These are phyloP conservation scores for Boletus barrowsii DNA, from an alignment of 768 basidiomycete genomes.

Conservation along the genomic window DNA sequence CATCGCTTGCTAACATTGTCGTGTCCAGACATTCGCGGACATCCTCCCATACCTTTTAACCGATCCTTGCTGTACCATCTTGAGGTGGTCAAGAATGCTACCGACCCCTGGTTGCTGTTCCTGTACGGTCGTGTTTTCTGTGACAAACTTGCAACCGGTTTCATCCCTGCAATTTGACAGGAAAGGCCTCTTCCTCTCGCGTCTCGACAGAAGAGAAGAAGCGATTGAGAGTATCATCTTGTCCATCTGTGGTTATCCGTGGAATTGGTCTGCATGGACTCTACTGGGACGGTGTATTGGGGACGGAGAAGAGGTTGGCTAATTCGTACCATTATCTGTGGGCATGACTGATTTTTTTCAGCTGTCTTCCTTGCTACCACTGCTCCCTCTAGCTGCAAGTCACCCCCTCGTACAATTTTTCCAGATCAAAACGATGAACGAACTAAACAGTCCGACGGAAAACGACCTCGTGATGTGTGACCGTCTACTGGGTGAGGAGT, in stretches of 20 bases:
- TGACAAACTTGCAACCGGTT: background rate
- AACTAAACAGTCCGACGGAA: slow-evolving; percentile 86
- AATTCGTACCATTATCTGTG: background rate
- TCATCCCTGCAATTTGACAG: slow-evolving; percentile 38
- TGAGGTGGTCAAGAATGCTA: slow-evolving; percentile 50
- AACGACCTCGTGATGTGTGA: slow-evolving; percentile 80
- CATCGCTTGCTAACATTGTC: slow-evolving; percentile 1
- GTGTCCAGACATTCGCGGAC: slow-evolving; percentile 59
- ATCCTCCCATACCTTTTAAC: slow-evolving; percentile 67
- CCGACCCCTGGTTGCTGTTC: slow-evolving; percentile 82
- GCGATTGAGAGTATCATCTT: slow-evolving; percentile 78
- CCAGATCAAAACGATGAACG: slow-evolving; percentile 85
- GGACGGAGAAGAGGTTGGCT: slow-evolving; percentile 79
- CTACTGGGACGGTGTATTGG: slow-evolving; percentile 75
- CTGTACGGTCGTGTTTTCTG: slow-evolving; percentile 44
- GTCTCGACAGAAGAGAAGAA: slow-evolving; percentile 75
- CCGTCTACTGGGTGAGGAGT: slow-evolving; percentile 62
- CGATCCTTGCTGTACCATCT: slow-evolving; percentile 55
- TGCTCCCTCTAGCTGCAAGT: slow-evolving; percentile 47
- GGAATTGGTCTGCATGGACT: slow-evolving; percentile 95
- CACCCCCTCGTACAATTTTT: slow-evolving; percentile 67
- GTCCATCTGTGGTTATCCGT: slow-evolving; percentile 76
- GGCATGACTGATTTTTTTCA: slow-evolving; percentile 22
- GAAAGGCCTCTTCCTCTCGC: slow-evolving; percentile 78
- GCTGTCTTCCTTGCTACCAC: slow-evolving; percentile 43